A percentile compares a stretch with the other conserved stretches of the same genome.
phyloP scores from a whole-genome alignment of 805 yeast species.

The Wickerhamiella azyma region DNA sequence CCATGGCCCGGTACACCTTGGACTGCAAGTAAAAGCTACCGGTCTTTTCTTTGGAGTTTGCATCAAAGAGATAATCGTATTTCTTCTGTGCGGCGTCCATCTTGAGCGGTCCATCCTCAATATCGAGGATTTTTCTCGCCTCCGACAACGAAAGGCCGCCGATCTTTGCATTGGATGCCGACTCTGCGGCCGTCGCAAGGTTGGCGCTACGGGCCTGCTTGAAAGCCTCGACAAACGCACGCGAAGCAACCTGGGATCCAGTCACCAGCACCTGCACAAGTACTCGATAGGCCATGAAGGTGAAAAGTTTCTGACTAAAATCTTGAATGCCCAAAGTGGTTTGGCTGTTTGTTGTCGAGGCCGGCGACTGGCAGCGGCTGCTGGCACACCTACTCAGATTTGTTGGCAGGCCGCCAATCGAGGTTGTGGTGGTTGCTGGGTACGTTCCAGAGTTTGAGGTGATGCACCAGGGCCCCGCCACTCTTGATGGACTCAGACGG shows the following conservation, averaged over 20 bases:
- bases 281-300: slow-evolving; percentile 83
- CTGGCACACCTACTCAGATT: neutral
- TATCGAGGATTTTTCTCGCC: slow-evolving; percentile 78
- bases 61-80: slow-evolving; percentile 71
- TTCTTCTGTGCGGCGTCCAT: slow-evolving; percentile 46
- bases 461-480: neutral
- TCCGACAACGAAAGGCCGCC: slow-evolving; percentile 80
- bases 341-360: neutral
- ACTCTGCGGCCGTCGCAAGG: slow-evolving; percentile 43
- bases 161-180: slow-evolving; percentile 31
- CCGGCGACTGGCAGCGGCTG: neutral
- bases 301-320: neutral
- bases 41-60: slow-evolving; percentile 88
- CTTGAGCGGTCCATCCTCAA: slow-evolving; percentile 42
- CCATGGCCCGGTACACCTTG: slow-evolving; percentile 89
- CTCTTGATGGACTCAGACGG: neutral
- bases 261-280: slow-evolving; percentile 80
- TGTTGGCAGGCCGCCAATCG: neutral
- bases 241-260: slow-evolving; percentile 90
- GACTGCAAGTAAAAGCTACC: slow-evolving; percentile 89
- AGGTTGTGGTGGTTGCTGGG: neutral
- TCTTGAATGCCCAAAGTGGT: neutral
- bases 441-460: neutral
- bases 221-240: slow-evolving; percentile 94
- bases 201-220: slow-evolving; percentile 92